Base-by-base conservation (phyloP, 2,329 filamentous ascomycete genomes). In the Didymella exigua region DNA sequence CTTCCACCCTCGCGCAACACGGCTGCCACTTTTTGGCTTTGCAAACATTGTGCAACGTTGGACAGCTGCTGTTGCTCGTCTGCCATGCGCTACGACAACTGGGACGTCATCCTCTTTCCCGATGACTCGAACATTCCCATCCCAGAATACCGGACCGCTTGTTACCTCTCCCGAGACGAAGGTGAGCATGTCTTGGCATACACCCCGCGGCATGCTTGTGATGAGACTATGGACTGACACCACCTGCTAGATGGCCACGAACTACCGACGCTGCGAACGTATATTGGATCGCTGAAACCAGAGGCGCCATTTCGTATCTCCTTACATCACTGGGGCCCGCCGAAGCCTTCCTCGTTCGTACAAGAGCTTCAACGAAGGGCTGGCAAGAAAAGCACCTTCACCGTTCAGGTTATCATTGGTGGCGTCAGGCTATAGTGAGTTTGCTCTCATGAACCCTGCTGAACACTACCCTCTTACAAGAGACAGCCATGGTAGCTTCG, bases 81-180 rank as follows among this genome's bases (percentile, higher is more conserved):
- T 74, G 81, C 65, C 59, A 96, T 96, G 91, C 87, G 91, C 55
- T 96, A 89, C 80, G 84, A 91, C 65, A 86, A 91, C 68, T 96
- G 91, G 91, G 91, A 96, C 68, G 84, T 95, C 50, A 84, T 96
- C 37, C 80, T 96, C 58, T 96, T 96, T 71, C 88, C 90, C 0
- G 66, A 60, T 52, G 82, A 83, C 57, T 86, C 82, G 64, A 87
- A 86, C 65, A 77, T 89, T 11, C 91, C 91, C 1, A 75, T 93
- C 50, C 89, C 90, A 73, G 91, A 96, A 75, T 96, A 95, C 81
- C 88, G 86, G 69, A 90, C 90, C 7, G 82, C 85, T 57, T 96
- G 90, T 72, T 88, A 89, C 71, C 85, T 88, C 27, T 82, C 87
- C 30, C 77, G 76, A 53, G 83, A 84, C 34, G 61, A 69, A 24